Evolutionary conservation across 768 basidiomycete genomes (phyloP), one percentile per base, ranked within the genome.

Genomic region (Dacryopinax primogenitus): DNA sequence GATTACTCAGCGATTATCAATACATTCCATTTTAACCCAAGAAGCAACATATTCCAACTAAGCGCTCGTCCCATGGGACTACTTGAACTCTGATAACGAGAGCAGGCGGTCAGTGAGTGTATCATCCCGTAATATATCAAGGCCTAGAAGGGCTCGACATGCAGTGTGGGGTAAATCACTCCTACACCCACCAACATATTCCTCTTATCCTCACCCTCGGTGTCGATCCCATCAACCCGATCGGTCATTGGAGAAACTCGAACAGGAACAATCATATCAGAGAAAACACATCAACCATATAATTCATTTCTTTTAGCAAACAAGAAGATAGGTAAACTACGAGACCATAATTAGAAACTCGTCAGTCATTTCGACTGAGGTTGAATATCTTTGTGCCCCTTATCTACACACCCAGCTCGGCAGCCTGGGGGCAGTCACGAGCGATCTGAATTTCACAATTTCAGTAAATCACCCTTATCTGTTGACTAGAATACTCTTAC

Each of bases 401-500:
- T 35, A 18, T 58, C 66, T 58, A 68, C 37, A 66, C 66, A 16
- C 62, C 67, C 32, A 66, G 62, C 63, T 70, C 69, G 47, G 66
- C 63, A 37, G 63, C 69, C 64, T 70, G 69, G 33, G 71, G 71
- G 63, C 70, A 71, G 34, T 71, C 69, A 37, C 71, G 69, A 18
- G 71, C 71, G 58, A 72, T 72, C 71, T 72, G 65, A 15, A 41
- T 11, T 21, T 23, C 12, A 32, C 51, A 32, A 28, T 16, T 36
- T 32, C 37, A 64, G 37, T 21, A 35, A 73, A 72, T 69, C 69
- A 72, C 73, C 66, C 70, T 69, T 66, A 67, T 68, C 64, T 45
- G 69, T 67, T 65, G 66, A 67, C 70, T 69, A 62, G 74, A 75
- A 69, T n/a, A 36, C 1, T 78, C 88, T 75, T 73, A 92, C 90